These are phyloP conservation scores for Cardamine chenopodiifolia DNA, from an alignment of 345 rosid genomes.

Conservation along the genomic window DNA sequence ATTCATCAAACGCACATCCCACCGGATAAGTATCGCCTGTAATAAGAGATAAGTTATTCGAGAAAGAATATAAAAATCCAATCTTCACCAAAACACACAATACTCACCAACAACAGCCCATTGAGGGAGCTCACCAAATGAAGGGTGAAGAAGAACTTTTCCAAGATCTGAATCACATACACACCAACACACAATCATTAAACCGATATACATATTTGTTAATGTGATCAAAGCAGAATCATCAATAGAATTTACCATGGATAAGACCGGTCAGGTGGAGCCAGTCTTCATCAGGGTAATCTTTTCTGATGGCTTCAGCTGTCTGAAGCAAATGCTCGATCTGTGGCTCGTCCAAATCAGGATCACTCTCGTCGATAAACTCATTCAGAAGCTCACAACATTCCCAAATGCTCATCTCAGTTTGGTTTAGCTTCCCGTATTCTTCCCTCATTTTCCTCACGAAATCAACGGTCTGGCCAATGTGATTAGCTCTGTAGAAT, in stretches of 20 bases:
- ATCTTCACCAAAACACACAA: not conserved
- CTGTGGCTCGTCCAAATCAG: conserved; percentile 68
- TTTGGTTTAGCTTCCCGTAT: conserved; percentile 42
- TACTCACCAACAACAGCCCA: conserved; percentile 91
- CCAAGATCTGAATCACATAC: conserved; percentile 64
- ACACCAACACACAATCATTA: conserved; percentile 5
- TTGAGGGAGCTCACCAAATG: conserved; percentile 84
- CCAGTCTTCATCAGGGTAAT: conserved; percentile 66
- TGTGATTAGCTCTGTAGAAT: conserved; percentile 73
- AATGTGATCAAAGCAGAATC: not conserved
- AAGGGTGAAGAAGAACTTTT: conserved; percentile 73
- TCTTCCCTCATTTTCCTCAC: conserved; percentile 52
- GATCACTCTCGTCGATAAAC: conserved; percentile 67
- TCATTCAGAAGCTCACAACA: conserved; percentile 65
- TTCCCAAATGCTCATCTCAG: conserved; percentile 64
- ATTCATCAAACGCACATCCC: conserved; percentile 78
- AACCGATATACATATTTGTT: not conserved
- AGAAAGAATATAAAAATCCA: not conserved
- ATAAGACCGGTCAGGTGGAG: conserved; percentile 65
- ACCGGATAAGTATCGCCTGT: conserved; percentile 82
- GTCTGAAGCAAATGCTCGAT: conserved; percentile 66
- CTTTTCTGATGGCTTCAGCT: conserved; percentile 72
- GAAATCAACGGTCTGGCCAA: conserved; percentile 78
- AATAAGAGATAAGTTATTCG: not conserved
- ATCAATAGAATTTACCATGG: conserved; percentile 47